Evolutionary conservation across 2,329 filamentous ascomycete genomes (phyloP), one percentile per base, ranked within the genome.

Genomic region (Exophiala lecanii-corni): DNA sequence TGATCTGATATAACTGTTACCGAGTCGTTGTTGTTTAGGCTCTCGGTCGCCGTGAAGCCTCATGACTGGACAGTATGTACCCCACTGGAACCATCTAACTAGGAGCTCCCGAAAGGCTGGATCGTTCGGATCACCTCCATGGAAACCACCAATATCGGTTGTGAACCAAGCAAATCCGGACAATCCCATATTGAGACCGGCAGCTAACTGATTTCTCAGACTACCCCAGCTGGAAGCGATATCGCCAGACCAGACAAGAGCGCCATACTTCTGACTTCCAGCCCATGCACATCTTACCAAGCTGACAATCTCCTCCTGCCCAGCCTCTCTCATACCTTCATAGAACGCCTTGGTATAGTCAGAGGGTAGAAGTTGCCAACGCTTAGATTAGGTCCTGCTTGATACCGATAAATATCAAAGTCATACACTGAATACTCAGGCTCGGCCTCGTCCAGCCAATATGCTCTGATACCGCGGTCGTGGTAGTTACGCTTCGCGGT

Each of bases 371-470:
- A 70, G 50, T 83, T 82, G 0, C 79, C 79, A 34, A 82, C 68
- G 9, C 66, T 60, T 3, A 77, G 50, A 47, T 77, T 75, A 2
- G 74, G 63, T 0, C 78, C 77, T 1, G 63, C 60, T 47, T 75
- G 67, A 59, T 82, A 82, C 12, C 79, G 72, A 57, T 78, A 84
- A 51, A 76, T 79, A 42, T 84, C 80, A 54, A 82, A 83, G 56
- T 84, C 78, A 57, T 84, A 84, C 7, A 69, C 68, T 0, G 63
- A 67, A 53, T 82, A 83, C 57, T 84, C 80, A 0, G 80, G 80
- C 54, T 84, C 81, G 0, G 80, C 81, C 58, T 84, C 81, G 52
- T 84, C 81, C 0, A 84, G 70, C 80, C 81, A 84, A 59, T 83
- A 84, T 0, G 75, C 62, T 44, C 73, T 72, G 59, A 84, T 78